A percentile compares a stretch with the other conserved stretches of the same genome.
Evolutionary conservation across 805 yeast genomes (phyloP).

Genomic region (Cephaloascus albidus): DNA sequence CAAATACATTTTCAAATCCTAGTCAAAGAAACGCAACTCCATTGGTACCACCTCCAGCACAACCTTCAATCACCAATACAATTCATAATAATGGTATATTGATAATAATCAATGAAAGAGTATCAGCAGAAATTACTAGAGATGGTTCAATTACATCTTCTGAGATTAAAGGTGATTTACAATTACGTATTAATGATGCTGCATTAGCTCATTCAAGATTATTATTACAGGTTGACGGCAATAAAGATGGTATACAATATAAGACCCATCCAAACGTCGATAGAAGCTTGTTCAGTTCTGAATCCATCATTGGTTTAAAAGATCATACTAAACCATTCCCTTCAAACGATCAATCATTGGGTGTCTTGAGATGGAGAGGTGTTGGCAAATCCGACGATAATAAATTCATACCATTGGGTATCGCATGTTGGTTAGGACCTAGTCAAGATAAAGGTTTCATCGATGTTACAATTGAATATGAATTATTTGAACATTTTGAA

Average conservation of each 20-base stretch:
- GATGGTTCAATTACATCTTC: conserved; percentile 66
- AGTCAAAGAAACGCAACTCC: conserved; percentile 12
- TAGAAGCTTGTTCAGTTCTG: conserved; percentile 51
- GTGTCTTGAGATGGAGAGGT: conserved; percentile 89
- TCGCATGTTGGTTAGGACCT: conserved; percentile 78
- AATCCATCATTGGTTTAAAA: conserved; percentile 59
- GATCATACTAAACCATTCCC: conserved; percentile 81
- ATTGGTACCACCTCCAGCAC: conserved; percentile 15
- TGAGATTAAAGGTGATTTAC: conserved; percentile 87
- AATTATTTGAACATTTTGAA: conserved; percentile 39
- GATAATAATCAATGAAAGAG: conserved; percentile 66
- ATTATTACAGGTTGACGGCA: conserved; percentile 39
- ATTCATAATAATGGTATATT: conserved; percentile 66
- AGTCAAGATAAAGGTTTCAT: conserved; percentile 50
- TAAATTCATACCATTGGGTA: conserved; percentile 51
- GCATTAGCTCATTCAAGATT: conserved; percentile 60
- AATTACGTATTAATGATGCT: conserved; percentile 77
- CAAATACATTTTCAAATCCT: conserved; percentile 8
- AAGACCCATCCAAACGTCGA: conserved; percentile 97
- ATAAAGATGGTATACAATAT: conserved; percentile 50
- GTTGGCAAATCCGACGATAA: conserved; percentile 53
- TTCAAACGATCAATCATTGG: conserved; percentile 79
- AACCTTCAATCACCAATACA: conserved; percentile 18
- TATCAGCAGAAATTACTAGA: conserved; percentile 69
- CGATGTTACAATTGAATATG: conserved; percentile 85